Evolutionary conservation across 176 grass and related monocot species (phyloP), one percentile per base, ranked within the genome.

Genomic region (Eleusine coracana): DNA sequence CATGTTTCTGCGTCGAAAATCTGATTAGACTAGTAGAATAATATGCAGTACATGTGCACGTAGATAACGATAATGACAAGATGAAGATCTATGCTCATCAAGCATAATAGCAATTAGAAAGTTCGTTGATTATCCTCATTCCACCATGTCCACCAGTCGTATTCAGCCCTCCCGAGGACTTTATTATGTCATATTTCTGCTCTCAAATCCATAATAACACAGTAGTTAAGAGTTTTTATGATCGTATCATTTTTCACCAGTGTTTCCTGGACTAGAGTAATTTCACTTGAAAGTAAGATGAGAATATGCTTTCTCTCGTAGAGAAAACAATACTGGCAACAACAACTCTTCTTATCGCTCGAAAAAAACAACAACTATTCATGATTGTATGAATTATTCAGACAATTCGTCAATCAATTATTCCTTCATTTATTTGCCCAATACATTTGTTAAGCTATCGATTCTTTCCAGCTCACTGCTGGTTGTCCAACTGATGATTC

Each of bases 401-500:
- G n/a, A 29, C 5, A 20, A 70, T 82, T 62, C 7, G 8, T 61
- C 13, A n/a, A 42, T 70, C 17, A 7, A 65, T 65, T 12, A 80
- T 80, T 62, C 75, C 16, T 60, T 67, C 11, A 50, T 61, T 84
- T 8, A 25, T 84, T 80, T 80, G 40, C n/a, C 51, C 42, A 67
- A 55, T 75, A 50, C 67, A 49, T 29, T 42, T 82, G 49, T 58
- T 78, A 46, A 79, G 50, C 15, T 62, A 68, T 38, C 51, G 14
- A 37, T 83, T 66, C 73, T 66, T 76, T 63, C 60, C 73, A 83
- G 59, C 84, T 86, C 67, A 86, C 5, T 42, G 39, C 40, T 62
- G 59, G 67, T 42, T 90, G 79, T 86, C 29, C 39, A 6, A 25
- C 34, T 60, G 48, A 60, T 73, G 39, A 76, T 77, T 78, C 39